phyloP scores from a whole-genome alignment of 805 yeast species.

The Barnettozyma sp. region DNA sequence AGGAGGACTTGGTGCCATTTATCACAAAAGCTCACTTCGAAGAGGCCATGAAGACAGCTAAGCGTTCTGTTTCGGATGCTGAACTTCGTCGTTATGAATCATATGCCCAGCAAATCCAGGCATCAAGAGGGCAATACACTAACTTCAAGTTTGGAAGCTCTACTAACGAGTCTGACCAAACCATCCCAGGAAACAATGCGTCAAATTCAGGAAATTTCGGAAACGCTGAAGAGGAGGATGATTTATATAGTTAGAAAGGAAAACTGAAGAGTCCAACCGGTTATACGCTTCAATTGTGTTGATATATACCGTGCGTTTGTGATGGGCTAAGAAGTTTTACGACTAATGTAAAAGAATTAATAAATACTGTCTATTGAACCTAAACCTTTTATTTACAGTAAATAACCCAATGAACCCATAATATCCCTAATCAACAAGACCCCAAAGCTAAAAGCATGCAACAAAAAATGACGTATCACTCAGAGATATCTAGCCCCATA shows the following conservation, averaged over 20 bases:
- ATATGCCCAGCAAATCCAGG: constrained; percentile 91
- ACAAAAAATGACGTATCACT: no score
- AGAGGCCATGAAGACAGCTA: constrained; percentile 99
- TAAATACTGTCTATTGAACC: no score
- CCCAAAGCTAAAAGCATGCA: no score
- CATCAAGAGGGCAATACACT: constrained; percentile 91
- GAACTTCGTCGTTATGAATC: constrained; percentile 98
- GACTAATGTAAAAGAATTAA: no score
- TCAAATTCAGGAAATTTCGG: constrained; percentile 36
- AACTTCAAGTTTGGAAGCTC: constrained; percentile 75
- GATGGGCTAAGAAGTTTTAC: no score
- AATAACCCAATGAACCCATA: no score
- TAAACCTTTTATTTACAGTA: no score
- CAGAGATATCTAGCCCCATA: constrained; percentile 3
- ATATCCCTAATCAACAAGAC: no score
- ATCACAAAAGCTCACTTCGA: constrained; percentile 92
- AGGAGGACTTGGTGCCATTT: constrained; percentile 91
- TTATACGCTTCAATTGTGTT: no score
- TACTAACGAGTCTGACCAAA: constrained; percentile 27
- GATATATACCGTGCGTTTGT: not conserved
- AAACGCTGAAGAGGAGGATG: constrained; percentile 56
- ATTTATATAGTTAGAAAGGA: constrained; percentile 42
- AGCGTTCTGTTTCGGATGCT: constrained; percentile 93
- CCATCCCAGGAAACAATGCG: constrained; percentile 27
- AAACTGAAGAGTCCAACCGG: no score